These are phyloP conservation scores for Halenospora varia DNA, from an alignment of 495 filamentous ascomycete genomes.

Conservation along the genomic window DNA sequence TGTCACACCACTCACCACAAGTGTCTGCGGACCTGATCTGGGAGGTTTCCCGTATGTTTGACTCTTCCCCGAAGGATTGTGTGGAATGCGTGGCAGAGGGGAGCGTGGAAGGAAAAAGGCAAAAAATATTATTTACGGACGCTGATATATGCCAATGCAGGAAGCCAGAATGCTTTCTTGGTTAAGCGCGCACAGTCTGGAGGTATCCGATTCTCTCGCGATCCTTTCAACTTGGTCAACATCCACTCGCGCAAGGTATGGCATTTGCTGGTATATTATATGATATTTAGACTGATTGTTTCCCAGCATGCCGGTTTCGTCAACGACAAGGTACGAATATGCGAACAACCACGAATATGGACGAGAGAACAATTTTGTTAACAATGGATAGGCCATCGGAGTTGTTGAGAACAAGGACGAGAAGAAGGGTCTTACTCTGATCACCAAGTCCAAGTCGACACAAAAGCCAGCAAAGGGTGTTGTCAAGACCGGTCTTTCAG, in stretches of 20 bases:
- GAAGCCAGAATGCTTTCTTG: constrained; percentile 76
- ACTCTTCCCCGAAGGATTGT: not conserved
- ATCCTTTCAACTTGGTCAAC: constrained; percentile 89
- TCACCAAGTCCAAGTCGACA: constrained; percentile 67
- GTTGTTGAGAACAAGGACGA: constrained; percentile 54
- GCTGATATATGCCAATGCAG: constrained; percentile 40
- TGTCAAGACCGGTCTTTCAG: constrained; percentile 60
- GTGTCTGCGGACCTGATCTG: constrained; percentile 87
- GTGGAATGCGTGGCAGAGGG: not conserved
- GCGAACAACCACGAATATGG: not conserved
- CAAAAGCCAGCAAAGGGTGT: constrained; percentile 66
- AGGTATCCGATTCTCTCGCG: constrained; percentile 83
- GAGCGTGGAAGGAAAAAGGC: constrained; percentile 2
- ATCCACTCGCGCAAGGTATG: constrained; percentile 85
- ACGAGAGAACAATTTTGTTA: constrained; percentile 1
- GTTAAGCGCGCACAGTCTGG: constrained; percentile 78
- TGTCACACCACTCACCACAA: constrained; percentile 44
- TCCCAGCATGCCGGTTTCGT: constrained; percentile 80
- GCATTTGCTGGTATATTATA: too few relatives aligned
- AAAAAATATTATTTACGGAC: not conserved
- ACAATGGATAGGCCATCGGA: constrained; percentile 58
- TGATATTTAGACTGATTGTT: constrained; percentile 12
- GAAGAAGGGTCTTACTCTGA: constrained; percentile 68
- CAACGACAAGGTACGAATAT: constrained; percentile 88
- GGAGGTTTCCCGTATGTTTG: constrained; percentile 77